Percentiles rank a stretch among this genome's conserved stretches.
phyloP scores from a whole-genome alignment of 176 grass and related monocot species.

The Tuctoria greenei region DNA sequence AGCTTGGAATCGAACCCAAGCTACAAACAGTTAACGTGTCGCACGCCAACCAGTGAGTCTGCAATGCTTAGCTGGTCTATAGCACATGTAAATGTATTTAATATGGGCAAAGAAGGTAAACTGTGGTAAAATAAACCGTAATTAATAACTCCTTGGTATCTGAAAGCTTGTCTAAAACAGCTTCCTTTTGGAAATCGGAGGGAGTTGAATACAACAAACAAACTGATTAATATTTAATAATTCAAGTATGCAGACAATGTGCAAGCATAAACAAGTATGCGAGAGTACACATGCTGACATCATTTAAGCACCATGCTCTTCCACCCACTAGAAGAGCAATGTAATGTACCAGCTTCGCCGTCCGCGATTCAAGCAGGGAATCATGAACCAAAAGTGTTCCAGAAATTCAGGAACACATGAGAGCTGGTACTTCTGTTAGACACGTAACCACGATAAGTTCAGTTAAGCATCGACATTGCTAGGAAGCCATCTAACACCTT shows the following conservation, averaged over 20 bases:
- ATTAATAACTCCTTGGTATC: no score
- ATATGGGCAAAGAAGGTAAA: no score
- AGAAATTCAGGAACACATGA: background rate
- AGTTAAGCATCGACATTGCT: background rate
- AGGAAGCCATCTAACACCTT: background rate
- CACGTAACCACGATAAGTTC: background rate
- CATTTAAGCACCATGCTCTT: background rate
- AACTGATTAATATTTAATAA: background rate
- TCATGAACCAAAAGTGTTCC: background rate
- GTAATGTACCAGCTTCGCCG: background rate
- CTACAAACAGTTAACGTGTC: no score
- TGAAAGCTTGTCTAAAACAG: no score
- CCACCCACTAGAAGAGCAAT: background rate
- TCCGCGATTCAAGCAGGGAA: background rate
- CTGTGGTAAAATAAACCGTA: no score
- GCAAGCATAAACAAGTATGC: background rate
- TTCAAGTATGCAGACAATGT: background rate
- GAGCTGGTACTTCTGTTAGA: background rate
- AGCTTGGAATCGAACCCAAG: no score
- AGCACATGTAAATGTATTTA: no score
- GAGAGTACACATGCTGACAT: background rate
- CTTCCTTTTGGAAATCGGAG: no score
- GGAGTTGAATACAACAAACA: background rate
- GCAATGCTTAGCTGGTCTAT: no score
- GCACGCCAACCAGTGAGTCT: no score